Percentiles rank a stretch among this genome's conserved stretches.
Evolutionary conservation across 805 yeast genomes (phyloP).

Genomic region (Lachancea nothofagi): DNA sequence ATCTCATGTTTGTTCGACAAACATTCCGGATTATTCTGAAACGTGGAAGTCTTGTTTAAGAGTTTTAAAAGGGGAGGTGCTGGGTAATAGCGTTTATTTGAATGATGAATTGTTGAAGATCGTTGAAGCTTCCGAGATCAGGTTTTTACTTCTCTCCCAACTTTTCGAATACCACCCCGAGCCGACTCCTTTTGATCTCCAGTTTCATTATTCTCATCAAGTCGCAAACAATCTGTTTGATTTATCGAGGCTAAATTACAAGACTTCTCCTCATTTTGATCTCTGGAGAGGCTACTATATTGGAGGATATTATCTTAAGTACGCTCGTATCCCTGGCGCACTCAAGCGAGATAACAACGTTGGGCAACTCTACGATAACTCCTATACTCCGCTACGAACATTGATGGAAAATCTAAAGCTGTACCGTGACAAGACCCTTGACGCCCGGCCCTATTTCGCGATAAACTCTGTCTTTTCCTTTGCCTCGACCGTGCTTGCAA

Average conservation of each 20-base stretch:
- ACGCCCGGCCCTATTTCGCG: neutral
- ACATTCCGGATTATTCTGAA: neutral
- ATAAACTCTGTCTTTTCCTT: neutral
- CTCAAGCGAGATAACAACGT: neutral
- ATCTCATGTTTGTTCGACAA: neutral
- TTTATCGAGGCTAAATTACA: constrained; percentile 5
- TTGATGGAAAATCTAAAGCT: neutral
- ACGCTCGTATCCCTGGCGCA: constrained; percentile 2
- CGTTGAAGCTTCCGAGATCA: constrained; percentile 6
- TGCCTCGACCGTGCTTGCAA: neutral
- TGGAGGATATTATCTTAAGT: constrained; percentile 7
- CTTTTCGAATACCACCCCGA: constrained; percentile 13
- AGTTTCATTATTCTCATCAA: constrained; percentile 5
- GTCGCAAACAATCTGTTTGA: constrained; percentile 10
- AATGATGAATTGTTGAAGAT: constrained; percentile 14
- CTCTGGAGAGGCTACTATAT: constrained; percentile 17
- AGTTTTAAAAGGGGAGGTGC: constrained; percentile 11
- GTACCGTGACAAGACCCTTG: neutral
- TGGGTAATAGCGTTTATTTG: constrained; percentile 11
- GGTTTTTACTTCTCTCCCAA: constrained; percentile 16
- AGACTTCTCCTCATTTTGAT: constrained; percentile 14
- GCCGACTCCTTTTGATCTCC: constrained; percentile 7
- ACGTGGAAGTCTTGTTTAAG: constrained; percentile 16
- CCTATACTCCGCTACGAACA: neutral
- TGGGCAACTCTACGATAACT: neutral